Conservation (phyloP, 129 eudicot genomes). For the carrot (Daucus carota) region DH1_v3.0 NC_030381.2:50653501-50654000, state of each 20-base stretch:
- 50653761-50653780: background rate
- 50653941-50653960: background rate
- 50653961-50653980: background rate
- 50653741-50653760: background rate
- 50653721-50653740: background rate
- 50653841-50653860: background rate
- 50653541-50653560: constrained; percentile 19
- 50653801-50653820: background rate
- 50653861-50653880: constrained; percentile 4
- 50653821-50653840: background rate
- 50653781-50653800: background rate
- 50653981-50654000: background rate
- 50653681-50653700: background rate
- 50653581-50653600: constrained; percentile 22
- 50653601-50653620: constrained; percentile 22
- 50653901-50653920: background rate
- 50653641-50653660: background rate
- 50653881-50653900: background rate
- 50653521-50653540: constrained; percentile 13
- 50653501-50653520: background rate
- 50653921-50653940: background rate
- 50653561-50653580: constrained; percentile 16
- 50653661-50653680: background rate
- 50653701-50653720: background rate
- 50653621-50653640: constrained; percentile 12